Percentiles rank a stretch among this genome's conserved stretches.
Conservation (phyloP, 1,284 basidiomycete species). For the Ganoderma boninense region DNA sequence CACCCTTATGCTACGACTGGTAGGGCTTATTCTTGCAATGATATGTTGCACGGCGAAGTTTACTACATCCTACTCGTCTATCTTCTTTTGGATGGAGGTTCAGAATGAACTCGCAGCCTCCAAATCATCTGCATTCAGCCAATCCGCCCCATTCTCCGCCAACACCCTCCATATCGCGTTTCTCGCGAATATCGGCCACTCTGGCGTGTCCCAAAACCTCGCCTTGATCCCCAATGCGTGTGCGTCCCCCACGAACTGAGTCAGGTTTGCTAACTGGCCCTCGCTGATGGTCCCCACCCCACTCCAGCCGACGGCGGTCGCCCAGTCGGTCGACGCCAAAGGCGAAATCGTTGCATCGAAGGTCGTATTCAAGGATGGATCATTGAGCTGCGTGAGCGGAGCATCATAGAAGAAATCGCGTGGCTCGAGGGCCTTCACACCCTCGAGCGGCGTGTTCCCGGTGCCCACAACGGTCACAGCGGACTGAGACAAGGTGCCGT, state of each 20-base stretch:
- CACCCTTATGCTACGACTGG: too few relatives aligned
- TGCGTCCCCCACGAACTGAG: slow-evolving; percentile 52
- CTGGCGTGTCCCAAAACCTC: slow-evolving; percentile 63
- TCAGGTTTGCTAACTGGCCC: slow-evolving; percentile 46
- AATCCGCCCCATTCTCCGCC: slow-evolving; percentile 55
- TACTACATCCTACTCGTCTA: background rate
- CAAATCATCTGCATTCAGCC: slow-evolving; percentile 64
- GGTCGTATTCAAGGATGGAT: slow-evolving; percentile 46
- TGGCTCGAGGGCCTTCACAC: slow-evolving; percentile 52
- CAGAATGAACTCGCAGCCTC: slow-evolving; percentile 53
- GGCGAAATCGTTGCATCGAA: slow-evolving; percentile 56
- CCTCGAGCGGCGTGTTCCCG: slow-evolving; percentile 62
- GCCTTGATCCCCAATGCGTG: slow-evolving; percentile 55
- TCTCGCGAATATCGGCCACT: slow-evolving; percentile 55
- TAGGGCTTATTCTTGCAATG: too few relatives aligned
- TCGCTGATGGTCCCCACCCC: slow-evolving; percentile 55
- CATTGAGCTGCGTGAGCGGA: slow-evolving; percentile 52
- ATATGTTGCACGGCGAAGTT: too few relatives aligned
- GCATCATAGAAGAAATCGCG: slow-evolving; percentile 65
- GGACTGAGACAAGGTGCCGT: slow-evolving; percentile 48
- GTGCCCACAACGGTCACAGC: slow-evolving; percentile 60
- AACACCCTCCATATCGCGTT: slow-evolving; percentile 53
- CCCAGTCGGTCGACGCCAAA: slow-evolving; percentile 60
- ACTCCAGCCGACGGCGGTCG: slow-evolving; percentile 54
- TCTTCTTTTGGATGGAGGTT: background rate